Base-by-base conservation (phyloP, 164 flowering plant species). In the Vitis labrusca region DNA sequence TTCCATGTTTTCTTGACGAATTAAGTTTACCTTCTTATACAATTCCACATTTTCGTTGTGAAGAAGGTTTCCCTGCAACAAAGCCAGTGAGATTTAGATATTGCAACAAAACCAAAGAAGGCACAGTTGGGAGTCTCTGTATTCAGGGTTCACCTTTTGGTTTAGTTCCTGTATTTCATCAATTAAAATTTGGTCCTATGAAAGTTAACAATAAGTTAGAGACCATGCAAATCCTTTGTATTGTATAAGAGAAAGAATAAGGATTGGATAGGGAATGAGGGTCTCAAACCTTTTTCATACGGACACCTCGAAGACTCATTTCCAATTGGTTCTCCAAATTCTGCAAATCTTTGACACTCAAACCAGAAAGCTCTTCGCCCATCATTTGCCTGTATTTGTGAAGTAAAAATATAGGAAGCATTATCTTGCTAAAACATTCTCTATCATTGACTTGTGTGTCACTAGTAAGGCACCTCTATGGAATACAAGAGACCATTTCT, bases 321-420 rank as follows among this genome's bases (percentile, higher is more conserved):
- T 94, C 97, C 76, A 94, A 73, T 79, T 91, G 92, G 68, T 76
- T 88, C 75, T 94, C 99, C 71, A 91, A 68, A 78, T 82, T 85
- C 69, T 91, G 94, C 61, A 94, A 78, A 29, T 91, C 97, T 74
- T 85, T 85, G 61, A 89, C 79, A 62, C 77, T 80, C 80, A 94
- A 78, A 57, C 95, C 90, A 27, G 90, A 82, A 58, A 94, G 91
- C 71, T 87, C 91, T 79, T 90, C 91, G 14, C 99, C 99, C 94
- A 86, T 88, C 82, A 94, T 73, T 81, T 92, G 83, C 81, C 98
- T 94, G 89, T 70, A 73, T 56, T 53, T 52, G 55, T 47, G 51
- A 49, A 48, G 19, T 58, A 67, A 61, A 58, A 52, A 44, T 17
- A 19, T 51, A 55, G 19, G 17, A 23, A 17, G 14, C 50, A 11